Evolutionary conservation across 73 alveolate species (phyloP), one percentile per base, ranked within the genome.

Genomic region (Paraurostyla sp.): DNA sequence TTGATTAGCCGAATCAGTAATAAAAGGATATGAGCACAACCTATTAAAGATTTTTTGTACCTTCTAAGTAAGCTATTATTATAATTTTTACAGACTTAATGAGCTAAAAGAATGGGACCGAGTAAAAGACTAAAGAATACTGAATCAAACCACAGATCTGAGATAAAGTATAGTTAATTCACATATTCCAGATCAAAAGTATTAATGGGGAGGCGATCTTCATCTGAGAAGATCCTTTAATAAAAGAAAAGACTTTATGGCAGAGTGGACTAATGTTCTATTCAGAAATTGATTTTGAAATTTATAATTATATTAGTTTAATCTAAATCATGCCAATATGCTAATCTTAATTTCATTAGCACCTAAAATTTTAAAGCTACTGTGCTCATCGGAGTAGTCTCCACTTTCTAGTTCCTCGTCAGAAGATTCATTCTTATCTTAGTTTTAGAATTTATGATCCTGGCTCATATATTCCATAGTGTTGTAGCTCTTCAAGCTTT

Each of bases 191-290:
- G 33, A 69, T n/a, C 54, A 38, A 30, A 60, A 60, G 32, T 38
- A 35, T 9, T 4, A 9, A 33, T 73, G 86, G 86, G 71, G 48
- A 32, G 86, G 86, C 7, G 71, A 16, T 6, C 71, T 73, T 9
- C 65, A 49, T 29, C 23, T 15, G 23, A 48, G 71, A 25, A 25
- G 30, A 48, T 45, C 86, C 4, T 73, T 73, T 49, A 51, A 73
- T 36, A 73, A 49, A 56, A 16, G 51, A 20, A 73, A 49, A 38
- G 86, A 73, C 29, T 73, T 48, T 38, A 73, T 73, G 20, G 71
- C 71, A 18, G 86, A 73, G 18, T 73, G 86, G 86, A 73, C 86
- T 0, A 73, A 73, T 48, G 86, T 73, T 1, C 56, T 73, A 16
- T 73, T 73, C 71, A 73, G 86, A 45, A 73, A 73, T 27, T 73